Percentiles rank a stretch among this genome's conserved stretches.
Evolutionary conservation across 345 rosid genomes (phyloP).

Genomic region (Geranium brycei): DNA sequence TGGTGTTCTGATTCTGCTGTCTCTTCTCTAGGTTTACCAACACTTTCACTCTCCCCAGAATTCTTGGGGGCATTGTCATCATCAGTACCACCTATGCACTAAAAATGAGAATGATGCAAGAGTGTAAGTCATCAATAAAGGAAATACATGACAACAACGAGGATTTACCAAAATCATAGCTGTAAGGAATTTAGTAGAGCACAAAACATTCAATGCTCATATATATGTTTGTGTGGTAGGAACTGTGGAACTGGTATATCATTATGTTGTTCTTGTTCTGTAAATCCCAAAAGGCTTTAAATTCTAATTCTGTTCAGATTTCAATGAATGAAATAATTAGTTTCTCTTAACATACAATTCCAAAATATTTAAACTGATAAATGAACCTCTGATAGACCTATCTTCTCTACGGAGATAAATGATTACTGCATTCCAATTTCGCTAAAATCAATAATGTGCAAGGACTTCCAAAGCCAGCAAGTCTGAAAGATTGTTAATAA

Average conservation of each 20-base stretch:
- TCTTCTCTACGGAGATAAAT: not conserved
- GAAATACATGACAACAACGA: not conserved
- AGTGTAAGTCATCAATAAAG: not conserved
- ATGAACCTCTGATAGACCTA: not conserved
- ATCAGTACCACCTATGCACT: slow-evolving; percentile 41
- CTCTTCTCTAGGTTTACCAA: slow-evolving; percentile 22
- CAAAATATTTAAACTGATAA: not conserved
- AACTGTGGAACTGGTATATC: too few species aligned
- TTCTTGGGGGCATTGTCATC: slow-evolving; percentile 32
- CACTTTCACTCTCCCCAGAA: slow-evolving; percentile 25
- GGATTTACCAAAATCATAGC: not conserved
- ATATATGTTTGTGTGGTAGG: too few species aligned
- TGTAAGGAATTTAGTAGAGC: not conserved
- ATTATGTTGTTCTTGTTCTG: too few species aligned
- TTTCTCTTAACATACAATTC: too few species aligned
- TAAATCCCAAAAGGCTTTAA: too few species aligned
- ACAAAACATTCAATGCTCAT: too few species aligned
- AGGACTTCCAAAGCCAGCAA: not conserved
- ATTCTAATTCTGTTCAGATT: too few species aligned
- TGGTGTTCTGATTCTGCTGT: slow-evolving; percentile 19
- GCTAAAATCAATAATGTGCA: not conserved
- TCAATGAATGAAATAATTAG: too few species aligned
- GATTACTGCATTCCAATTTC: too few species aligned
- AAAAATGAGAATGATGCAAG: slow-evolving; percentile 11
- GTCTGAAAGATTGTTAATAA: not conserved